phyloP scores from a whole-genome alignment of 768 basidiomycete species.

The Tylopilus intermedius region DNA sequence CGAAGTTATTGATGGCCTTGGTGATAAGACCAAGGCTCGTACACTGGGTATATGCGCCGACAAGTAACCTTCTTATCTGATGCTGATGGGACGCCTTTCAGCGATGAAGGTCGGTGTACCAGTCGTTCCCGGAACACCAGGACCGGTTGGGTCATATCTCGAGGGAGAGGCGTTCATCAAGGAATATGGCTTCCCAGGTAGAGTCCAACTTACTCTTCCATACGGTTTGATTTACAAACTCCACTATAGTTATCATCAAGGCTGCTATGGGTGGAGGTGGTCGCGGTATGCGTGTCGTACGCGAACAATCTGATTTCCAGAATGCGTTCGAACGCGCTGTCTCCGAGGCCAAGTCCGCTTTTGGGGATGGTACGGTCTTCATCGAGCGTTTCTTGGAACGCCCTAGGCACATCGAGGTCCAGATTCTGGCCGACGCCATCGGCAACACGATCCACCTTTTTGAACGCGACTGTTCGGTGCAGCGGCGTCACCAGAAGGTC shows the following conservation, averaged over 20 bases:
- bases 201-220: constrained; percentile 12
- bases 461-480: constrained; percentile 98
- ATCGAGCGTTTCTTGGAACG: constrained; percentile 97
- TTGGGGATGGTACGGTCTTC: constrained; percentile 98
- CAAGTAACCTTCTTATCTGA: background rate
- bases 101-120: constrained; percentile 91
- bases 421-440: constrained; percentile 82
- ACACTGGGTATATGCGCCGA: constrained; percentile 55
- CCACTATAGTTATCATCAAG: constrained; percentile 86
- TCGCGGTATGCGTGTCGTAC: constrained; percentile 98
- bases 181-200: constrained; percentile 92
- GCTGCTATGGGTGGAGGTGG: constrained; percentile 99
- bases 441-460: constrained; percentile 98
- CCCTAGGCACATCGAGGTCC: constrained; percentile 96
- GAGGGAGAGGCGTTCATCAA: constrained; percentile 88
- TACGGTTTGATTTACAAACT: background rate
- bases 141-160: constrained; percentile 73
- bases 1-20: constrained; percentile 93
- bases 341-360: constrained; percentile 91
- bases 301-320: constrained; percentile 89
- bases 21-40: constrained; percentile 98
- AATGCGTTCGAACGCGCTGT: constrained; percentile 87
- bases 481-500: constrained; percentile 96
- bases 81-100: constrained; percentile 26
- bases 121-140: constrained; percentile 97